Evolutionary conservation across 1,139 yeast genomes (phyloP), one percentile per base, ranked within the genome.

Genomic region (Scheffersomyces quercinus): DNA sequence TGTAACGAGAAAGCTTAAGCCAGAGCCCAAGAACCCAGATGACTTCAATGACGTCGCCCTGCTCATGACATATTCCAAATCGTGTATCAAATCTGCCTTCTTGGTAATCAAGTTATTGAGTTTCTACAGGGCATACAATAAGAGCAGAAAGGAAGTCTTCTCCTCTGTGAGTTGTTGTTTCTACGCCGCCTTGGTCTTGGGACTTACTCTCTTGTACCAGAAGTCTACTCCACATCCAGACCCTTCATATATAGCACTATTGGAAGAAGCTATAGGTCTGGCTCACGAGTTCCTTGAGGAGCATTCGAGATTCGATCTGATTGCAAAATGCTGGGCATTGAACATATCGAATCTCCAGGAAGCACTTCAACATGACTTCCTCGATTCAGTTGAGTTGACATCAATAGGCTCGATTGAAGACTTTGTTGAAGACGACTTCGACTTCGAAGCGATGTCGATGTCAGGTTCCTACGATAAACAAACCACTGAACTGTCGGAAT

Each of bases 81-180:
- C 73, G 1, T 68, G 75, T 49, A 64, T 67, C 35, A 70, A 67
- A 43, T 59, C 73, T 2, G 62, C 74, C 4, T 51, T 68, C 12
- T 55, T 70, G 32, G 59, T 64, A n/a, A 62, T 68, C 29, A 62
- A 65, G 41, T 51, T 70, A 34, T 61, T 65, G 36, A 64, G 64
- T 36, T 50, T 42, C 38, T 52, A 50, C 40, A 49, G 47, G 47
- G 46, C 48, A 34, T 54, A 52, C 36, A 50, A 49, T 36, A 32
- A 48, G 9, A 51, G 43, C 11, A 47, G 55, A 42, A 46, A 47
- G 7, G 55, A 52, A 31, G 48, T 46, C 46, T 52, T 50, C 33
- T 53, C 55, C 3, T 49, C 51, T 5, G 50, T 50, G 14, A 52
- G 50, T 31, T 49, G 54, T 38, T 46, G 50, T 13, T 50, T 52